Evolutionary conservation across 2,329 filamentous ascomycete genomes (phyloP), one percentile per base, ranked within the genome.

Genomic region (Purpureocillium takamizusanense): DNA sequence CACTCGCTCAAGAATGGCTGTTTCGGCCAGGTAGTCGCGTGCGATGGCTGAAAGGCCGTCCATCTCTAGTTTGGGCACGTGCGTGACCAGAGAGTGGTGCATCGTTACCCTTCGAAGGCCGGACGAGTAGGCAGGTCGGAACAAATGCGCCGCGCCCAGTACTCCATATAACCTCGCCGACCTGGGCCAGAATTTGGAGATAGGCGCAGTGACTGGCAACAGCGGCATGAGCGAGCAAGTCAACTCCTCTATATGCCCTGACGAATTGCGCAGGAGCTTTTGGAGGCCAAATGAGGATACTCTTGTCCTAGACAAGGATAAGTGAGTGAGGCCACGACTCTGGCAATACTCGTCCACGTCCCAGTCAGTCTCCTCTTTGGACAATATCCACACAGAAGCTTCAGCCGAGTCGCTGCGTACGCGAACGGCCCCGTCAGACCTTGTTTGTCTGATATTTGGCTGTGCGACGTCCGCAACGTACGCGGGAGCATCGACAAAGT

Each of bases 21-120:
- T 67, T 49, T 77, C 72, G 4, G 70, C 65, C 7, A 71, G 42
- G 46, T 62, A 65, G 8, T 62, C 32, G 3, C 60, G 51, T 8
- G 57, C 53, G 40, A 63, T 46, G 3, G 52, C 45, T 3, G 63
- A 61, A 4, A 69, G 47, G 9, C 55, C 56, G 1, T 61, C 54
- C 7, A 61, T 53, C 4, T 59, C 42, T 4, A 77, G 44, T 0
- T 66, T 68, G 2, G 69, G 70, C 8, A 74, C 61, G 31, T 67
- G 64, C 0, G 77, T 81, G 6, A 81, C 65, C 2, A 79, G 46
- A 0, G 76, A 80, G 50, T 81, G 77, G 37, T 81, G 77, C 6
- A 78, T 58, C 11, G 70, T 66, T 2, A 81, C 54, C 2, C 59
- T 59, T 25, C 69, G 66, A 4, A 81, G 57, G 44, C 74, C 74